These are phyloP conservation scores for Phylloporus scabripes DNA, from an alignment of 768 basidiomycete species.

Conservation along the genomic window DNA sequence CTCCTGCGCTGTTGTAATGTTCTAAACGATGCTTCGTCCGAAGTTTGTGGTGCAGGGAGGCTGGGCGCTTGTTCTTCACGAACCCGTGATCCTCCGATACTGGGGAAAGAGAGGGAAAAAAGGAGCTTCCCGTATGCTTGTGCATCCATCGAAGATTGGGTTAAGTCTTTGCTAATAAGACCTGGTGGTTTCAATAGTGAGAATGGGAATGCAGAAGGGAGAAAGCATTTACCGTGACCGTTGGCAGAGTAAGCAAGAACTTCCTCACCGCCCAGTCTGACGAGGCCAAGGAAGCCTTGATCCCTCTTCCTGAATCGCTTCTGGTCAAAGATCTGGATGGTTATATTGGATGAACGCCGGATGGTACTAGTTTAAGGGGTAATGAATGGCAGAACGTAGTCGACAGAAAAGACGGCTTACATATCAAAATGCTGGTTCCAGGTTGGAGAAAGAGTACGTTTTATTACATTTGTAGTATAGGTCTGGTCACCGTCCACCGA, in stretches of 20 bases:
- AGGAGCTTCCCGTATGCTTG: conserved; percentile 81
- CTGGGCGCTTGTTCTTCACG: conserved; percentile 14
- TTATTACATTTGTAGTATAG: conserved; percentile 68
- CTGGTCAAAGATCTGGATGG: conserved; percentile 88
- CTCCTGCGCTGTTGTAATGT: conserved; percentile 19
- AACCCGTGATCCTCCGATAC: conserved; percentile 19
- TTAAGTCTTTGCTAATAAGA: conserved; percentile 62
- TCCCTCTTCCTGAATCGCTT: conserved; percentile 83
- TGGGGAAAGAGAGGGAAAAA: conserved; percentile 50
- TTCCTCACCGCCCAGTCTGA: conserved; percentile 51
- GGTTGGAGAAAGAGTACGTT: conserved; percentile 61
- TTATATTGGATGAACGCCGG: conserved; percentile 67
- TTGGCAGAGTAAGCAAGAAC: conserved; percentile 45
- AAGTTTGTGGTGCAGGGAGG: conserved; percentile 13
- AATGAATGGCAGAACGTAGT: conserved; percentile 3
- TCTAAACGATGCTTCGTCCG: conserved; percentile 10
- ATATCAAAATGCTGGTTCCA: conserved; percentile 87
- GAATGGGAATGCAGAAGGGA: not conserved
- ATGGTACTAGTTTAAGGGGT: conserved; percentile 46
- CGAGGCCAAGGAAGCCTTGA: conserved; percentile 66
- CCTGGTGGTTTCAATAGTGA: conserved; percentile 34
- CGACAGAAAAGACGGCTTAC: conserved; percentile 40
- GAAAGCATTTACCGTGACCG: conserved; percentile 36
- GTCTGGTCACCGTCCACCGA: conserved; percentile 84
- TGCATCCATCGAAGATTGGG: conserved; percentile 20